These are phyloP conservation scores for Magnaporthiopsis incrustans DNA, from an alignment of 2,329 filamentous ascomycete genomes.

Conservation along the genomic window DNA sequence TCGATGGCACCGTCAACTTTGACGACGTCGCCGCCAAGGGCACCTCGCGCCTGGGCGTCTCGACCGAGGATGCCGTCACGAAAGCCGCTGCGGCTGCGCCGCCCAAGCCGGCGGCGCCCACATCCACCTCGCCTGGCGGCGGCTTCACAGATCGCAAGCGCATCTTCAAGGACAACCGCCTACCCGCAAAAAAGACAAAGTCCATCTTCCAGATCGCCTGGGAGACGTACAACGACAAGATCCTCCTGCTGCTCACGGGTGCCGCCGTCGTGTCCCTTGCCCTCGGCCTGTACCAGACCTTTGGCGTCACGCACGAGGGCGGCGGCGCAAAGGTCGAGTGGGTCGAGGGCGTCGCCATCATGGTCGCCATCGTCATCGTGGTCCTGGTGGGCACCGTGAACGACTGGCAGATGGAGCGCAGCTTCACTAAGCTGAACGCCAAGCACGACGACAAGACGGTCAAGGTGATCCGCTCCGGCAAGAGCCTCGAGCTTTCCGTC, in stretches of 20 bases:
- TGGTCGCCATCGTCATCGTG: slow-evolving; percentile 57
- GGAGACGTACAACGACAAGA: slow-evolving; percentile 67
- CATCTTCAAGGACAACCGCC: slow-evolving; percentile 6
- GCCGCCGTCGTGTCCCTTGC: slow-evolving; percentile 62
- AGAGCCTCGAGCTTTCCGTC: slow-evolving; percentile 50
- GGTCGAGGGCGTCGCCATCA: slow-evolving; percentile 75
- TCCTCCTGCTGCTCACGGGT: slow-evolving; percentile 60
- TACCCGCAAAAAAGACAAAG: slow-evolving; percentile 8
- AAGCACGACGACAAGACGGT: slow-evolving; percentile 55
- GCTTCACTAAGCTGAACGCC: slow-evolving; percentile 6
- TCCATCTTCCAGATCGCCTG: slow-evolving; percentile 41
- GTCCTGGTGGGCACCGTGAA: slow-evolving; percentile 52
- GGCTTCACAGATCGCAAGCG: slow-evolving; percentile 6
- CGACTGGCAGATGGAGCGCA: slow-evolving; percentile 40
- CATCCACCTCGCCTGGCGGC: neutral
- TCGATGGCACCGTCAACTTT: slow-evolving; percentile 61
- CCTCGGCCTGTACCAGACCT: slow-evolving; percentile 61
- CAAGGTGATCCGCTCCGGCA: slow-evolving; percentile 57
- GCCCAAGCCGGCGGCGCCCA: too few relatives aligned
- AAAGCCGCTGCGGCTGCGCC: neutral
- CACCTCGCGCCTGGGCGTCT: slow-evolving; percentile 24
- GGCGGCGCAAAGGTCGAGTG: slow-evolving; percentile 43
- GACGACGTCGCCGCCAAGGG: slow-evolving; percentile 46
- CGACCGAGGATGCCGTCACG: slow-evolving; percentile 12
- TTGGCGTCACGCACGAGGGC: slow-evolving; percentile 35